phyloP scores from a whole-genome alignment of 2,329 filamentous ascomycete species.

The Lecanicillium sp. region DNA sequence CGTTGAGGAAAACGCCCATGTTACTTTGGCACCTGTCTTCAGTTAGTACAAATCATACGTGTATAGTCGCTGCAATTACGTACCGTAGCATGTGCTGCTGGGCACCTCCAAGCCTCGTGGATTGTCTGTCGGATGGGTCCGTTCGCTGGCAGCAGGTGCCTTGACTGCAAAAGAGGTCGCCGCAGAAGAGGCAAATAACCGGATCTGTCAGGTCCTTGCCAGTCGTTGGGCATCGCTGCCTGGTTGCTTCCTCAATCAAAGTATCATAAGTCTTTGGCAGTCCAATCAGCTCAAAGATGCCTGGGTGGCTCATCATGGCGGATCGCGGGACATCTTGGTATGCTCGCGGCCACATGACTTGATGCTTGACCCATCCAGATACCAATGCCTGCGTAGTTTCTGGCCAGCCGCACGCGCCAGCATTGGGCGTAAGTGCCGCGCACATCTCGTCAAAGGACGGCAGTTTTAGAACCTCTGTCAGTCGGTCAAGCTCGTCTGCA shows the following conservation, averaged over 20 bases:
- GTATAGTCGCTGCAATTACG: constrained; percentile 25
- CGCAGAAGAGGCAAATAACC: constrained; percentile 87
- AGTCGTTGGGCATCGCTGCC: constrained; percentile 75
- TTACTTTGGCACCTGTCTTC: constrained; percentile 69
- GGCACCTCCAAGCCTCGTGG: constrained; percentile 64
- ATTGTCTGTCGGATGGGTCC: constrained; percentile 36
- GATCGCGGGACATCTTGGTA: constrained; percentile 26
- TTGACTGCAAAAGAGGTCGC: constrained; percentile 94
- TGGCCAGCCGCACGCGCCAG: constrained; percentile 41
- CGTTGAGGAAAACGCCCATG: constrained; percentile 91
- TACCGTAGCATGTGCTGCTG: constrained; percentile 86
- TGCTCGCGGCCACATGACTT: constrained; percentile 33
- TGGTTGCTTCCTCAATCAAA: constrained; percentile 85
- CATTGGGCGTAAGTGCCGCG: constrained; percentile 42
- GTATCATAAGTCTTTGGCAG: constrained; percentile 87
- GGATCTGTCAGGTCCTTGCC: constrained; percentile 89
- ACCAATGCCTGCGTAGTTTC: constrained; percentile 37
- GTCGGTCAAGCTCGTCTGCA: constrained; percentile 71
- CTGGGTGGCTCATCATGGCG: constrained; percentile 64
- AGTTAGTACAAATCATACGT: neutral
- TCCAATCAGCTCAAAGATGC: constrained; percentile 89
- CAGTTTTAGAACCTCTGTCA: constrained; percentile 67
- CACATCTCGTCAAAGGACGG: constrained; percentile 77
- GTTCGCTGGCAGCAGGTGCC: constrained; percentile 79
- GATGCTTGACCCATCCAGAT: constrained; percentile 67